Base-by-base conservation (phyloP, 306 rosid genomes). In the Casuarina glauca region DNA sequence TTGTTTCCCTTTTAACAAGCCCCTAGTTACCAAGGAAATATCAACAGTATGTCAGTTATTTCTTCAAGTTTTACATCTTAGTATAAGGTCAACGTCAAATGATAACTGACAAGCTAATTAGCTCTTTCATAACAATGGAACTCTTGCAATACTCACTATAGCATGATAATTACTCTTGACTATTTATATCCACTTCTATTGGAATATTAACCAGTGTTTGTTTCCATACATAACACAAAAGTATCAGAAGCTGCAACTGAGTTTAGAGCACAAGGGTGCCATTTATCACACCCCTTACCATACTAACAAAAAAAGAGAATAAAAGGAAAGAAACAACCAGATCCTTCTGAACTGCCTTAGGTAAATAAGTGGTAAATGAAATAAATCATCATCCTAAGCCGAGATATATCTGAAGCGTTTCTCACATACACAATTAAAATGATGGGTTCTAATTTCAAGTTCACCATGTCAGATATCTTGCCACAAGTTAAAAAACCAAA, bases 1-100 rank as follows among this genome's bases (percentile, higher is more conserved):
- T 88, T 32, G 93, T 95, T 84, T 91, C 92, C 82, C 93, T 78
- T 85, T 92, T 92, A 73, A 88, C 90, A 48, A 91, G 88, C 26
- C 97, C 98, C 98, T 95, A 80, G 20, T 82, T 49, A 69, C 75
- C 76, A 41, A 35, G 55, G 74, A 80, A 69, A 72, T 51, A 64
- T 78, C 63, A 78, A 61, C 36, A 17, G 26, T 42, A 72, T 51
- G 64, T 78, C 57, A 78, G 68, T 35, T 32, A 44, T 42, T 71
- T 64, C 46, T 19, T 63, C 35, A 67, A 35, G 60, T 12, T 44
- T 39, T 26, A 51, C 39, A 35, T 36, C 49, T 55, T 70, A 50
- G 70, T 75, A 46, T 9, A 46, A 78, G n/a, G 32, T 41, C 45
- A 36, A 26, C 38, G 17, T 48, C 62, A 26, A 41, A 66, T 20